Evolutionary conservation across 1,284 basidiomycete genomes (phyloP).

Genomic region (Microbotryum intermedium): DNA sequence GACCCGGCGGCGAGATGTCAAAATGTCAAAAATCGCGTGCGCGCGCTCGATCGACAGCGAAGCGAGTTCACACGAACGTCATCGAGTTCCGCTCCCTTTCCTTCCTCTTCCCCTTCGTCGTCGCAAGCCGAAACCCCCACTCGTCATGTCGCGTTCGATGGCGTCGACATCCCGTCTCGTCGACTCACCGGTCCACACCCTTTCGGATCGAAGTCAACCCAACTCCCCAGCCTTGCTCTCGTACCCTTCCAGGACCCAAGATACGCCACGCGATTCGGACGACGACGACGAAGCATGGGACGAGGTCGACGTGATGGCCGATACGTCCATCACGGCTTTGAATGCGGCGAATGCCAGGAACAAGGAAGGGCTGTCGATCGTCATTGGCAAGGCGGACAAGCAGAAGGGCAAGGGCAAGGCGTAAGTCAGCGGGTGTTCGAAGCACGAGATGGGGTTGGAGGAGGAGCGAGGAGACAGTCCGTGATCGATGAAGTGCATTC

Average conservation of each 20-base stretch:
- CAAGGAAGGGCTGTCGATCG: constrained; percentile 31
- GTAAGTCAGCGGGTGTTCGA: constrained; percentile 38
- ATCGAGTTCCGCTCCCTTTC: no score
- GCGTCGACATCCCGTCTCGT: no score
- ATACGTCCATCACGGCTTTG: background rate
- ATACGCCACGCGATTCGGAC: background rate
- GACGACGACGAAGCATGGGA: constrained; percentile 52
- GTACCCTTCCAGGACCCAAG: background rate
- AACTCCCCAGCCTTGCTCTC: background rate
- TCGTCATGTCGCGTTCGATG: no score
- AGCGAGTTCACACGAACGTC: no score
- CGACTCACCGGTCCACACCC: background rate
- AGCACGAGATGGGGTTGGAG: constrained; percentile 45
- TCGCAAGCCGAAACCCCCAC: no score
- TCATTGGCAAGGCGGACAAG: constrained; percentile 10
- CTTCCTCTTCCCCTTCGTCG: no score
- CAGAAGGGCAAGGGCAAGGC: constrained; percentile 23
- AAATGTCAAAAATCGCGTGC: no score
- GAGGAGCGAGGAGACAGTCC: constrained; percentile 39
- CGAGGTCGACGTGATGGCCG: constrained; percentile 48
- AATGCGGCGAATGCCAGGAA: constrained; percentile 10
- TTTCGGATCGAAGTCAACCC: no score
- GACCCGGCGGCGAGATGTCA: no score
- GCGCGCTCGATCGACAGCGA: no score
- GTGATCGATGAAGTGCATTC: constrained; percentile 31